Evolutionary conservation across 495 filamentous ascomycete species (phyloP).

Genomic region (Neurospora sp.): DNA sequence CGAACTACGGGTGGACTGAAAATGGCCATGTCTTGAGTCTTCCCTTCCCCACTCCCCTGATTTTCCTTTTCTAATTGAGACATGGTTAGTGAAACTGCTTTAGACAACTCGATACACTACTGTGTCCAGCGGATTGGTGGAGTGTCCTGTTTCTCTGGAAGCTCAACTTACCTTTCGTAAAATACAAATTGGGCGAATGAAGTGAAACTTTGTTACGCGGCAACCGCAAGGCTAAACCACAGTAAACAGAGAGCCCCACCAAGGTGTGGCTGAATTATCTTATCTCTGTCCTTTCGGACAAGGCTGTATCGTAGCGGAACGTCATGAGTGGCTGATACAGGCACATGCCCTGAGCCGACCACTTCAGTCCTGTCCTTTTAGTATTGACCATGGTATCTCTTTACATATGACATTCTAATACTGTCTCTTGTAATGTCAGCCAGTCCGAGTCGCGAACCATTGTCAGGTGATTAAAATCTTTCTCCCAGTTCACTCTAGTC

Average conservation of each 20-base stretch:
- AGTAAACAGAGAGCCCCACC: not conserved
- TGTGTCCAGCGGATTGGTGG: conserved; percentile 45
- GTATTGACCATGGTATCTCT: not conserved
- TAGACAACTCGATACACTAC: conserved; percentile 39
- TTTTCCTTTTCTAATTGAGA: not conserved
- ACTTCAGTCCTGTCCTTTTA: not conserved
- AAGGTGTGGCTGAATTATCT: not conserved
- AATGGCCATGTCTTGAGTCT: conserved; percentile 24
- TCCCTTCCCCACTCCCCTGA: not conserved
- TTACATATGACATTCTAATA: not conserved
- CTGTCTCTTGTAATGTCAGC: not conserved
- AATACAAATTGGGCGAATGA: conserved; percentile 2
- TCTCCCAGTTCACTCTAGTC: not conserved
- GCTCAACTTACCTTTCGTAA: not conserved
- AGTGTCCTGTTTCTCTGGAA: not conserved
- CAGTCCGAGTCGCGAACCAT: not conserved
- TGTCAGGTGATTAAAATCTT: not conserved
- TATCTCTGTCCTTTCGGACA: not conserved
- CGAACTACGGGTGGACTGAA: conserved; percentile 79
- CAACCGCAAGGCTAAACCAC: not conserved
- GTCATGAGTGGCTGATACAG: not conserved
- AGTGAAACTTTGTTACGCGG: not conserved
- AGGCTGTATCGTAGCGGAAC: not conserved
- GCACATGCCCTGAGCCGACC: not conserved
- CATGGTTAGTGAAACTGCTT: not conserved